Evolutionary conservation across 352 stramenopile species (phyloP).

Genomic region (Globisporangium middletonii): DNA sequence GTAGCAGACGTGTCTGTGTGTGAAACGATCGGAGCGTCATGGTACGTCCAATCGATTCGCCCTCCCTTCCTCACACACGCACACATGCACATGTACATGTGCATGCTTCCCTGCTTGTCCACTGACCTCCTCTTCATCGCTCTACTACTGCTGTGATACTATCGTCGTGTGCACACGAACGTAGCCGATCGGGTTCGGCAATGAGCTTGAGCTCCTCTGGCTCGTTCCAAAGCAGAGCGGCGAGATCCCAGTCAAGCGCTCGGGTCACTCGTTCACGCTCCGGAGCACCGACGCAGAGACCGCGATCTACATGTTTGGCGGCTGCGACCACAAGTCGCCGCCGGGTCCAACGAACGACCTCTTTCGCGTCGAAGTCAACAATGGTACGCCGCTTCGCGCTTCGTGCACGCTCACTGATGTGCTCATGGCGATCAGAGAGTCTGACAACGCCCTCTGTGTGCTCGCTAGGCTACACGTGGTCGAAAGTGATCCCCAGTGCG

Average conservation of each 20-base stretch:
- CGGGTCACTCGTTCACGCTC: conserved; percentile 93
- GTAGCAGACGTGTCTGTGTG: too few species aligned
- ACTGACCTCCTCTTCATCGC: too few species aligned
- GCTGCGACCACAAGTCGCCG: conserved; percentile 87
- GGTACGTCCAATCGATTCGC: neutral
- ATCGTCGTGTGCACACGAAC: neutral
- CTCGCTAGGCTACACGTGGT: conserved; percentile 57
- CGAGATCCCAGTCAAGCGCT: conserved; percentile 92
- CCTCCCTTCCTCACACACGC: neutral
- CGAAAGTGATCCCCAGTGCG: conserved; percentile 36
- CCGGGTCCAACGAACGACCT: conserved; percentile 93
- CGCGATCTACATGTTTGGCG: conserved; percentile 81
- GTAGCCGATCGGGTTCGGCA: conserved; percentile 77
- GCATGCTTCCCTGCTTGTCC: too few species aligned
- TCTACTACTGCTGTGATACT: too few species aligned
- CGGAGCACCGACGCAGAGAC: conserved; percentile 66
- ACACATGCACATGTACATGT: too few species aligned
- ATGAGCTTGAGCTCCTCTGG: conserved; percentile 88
- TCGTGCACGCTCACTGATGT: neutral
- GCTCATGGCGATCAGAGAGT: neutral
- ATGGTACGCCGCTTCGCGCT: conserved; percentile 23
- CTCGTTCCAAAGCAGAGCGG: conserved; percentile 85
- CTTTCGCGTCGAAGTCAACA: conserved; percentile 90
- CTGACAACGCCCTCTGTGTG: neutral
- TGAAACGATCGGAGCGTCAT: neutral